Conservation (phyloP, 306 rosid species). For the Cucurbita maxima region DNA sequence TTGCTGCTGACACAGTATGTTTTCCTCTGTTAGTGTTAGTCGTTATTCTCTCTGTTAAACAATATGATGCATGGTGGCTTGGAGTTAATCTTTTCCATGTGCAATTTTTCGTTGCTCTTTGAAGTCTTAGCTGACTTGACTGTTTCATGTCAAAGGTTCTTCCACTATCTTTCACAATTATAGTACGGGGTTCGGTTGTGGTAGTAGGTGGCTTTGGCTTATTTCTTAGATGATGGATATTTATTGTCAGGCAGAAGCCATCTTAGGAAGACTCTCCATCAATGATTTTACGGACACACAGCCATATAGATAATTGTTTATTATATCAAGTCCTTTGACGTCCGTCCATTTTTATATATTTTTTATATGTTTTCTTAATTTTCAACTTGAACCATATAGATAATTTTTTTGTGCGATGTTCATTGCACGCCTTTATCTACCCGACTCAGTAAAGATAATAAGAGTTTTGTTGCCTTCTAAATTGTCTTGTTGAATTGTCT, state of each 20-base stretch:
- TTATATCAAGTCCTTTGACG: constrained; percentile 22
- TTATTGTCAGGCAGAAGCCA: constrained; percentile 83
- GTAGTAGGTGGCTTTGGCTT: constrained; percentile 16
- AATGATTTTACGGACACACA: constrained; percentile 58
- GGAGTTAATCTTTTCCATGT: neutral
- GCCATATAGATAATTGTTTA: constrained; percentile 3
- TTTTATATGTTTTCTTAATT: constrained; percentile 1
- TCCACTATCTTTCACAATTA: neutral
- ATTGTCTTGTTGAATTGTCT: neutral
- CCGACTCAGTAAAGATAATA: neutral
- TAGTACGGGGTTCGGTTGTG: constrained; percentile 14
- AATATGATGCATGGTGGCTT: constrained; percentile 9
- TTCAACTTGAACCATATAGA: neutral
- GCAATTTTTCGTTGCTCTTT: neutral
- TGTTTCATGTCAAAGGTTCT: neutral
- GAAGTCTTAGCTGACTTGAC: neutral
- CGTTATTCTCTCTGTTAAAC: constrained; percentile 10
- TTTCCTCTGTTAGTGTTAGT: constrained; percentile 10
- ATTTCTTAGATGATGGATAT: constrained; percentile 31
- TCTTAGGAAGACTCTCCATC: constrained; percentile 48
- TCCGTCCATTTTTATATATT: constrained; percentile 5
- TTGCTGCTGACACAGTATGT: constrained; percentile 88
- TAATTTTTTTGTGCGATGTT: neutral
- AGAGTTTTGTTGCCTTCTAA: neutral
- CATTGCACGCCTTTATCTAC: neutral